Conservation (phyloP, 139 green algal species). For the Closterium sp. region DNA sequence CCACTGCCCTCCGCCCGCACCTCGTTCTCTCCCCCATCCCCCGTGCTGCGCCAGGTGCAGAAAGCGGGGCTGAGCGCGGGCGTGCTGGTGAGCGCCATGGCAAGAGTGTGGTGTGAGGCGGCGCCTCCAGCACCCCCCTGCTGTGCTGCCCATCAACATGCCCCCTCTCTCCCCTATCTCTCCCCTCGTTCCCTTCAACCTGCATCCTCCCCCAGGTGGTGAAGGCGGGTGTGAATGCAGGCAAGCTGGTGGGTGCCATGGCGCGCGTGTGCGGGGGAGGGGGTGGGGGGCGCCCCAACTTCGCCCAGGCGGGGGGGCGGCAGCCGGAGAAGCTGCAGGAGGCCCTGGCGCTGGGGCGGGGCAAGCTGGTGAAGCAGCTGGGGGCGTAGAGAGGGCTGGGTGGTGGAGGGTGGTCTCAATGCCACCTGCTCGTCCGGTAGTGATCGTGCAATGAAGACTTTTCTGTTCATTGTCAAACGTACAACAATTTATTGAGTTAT, state of each 20-base stretch:
- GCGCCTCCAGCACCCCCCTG: too few relatives aligned
- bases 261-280: constrained; percentile 88
- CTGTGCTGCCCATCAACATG: not conserved
- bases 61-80: not conserved
- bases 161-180: not conserved
- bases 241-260: constrained; percentile 78
- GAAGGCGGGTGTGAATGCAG: constrained; percentile 68
- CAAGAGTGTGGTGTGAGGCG: too few relatives aligned
- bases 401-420: not conserved
- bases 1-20: not conserved
- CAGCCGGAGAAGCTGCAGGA: constrained; percentile 61
- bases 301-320: constrained; percentile 86
- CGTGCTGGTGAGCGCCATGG: too few relatives aligned
- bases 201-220: constrained; percentile 56
- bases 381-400: not conserved
- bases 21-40: not conserved
- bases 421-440: not conserved
- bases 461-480: not conserved
- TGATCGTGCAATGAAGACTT: not conserved
- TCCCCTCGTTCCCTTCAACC: not conserved
- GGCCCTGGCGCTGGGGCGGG: constrained; percentile 46
- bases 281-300: constrained; percentile 79
- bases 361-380: constrained; percentile 15
- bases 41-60: not conserved
- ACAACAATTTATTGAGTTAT: not conserved